phyloP scores from a whole-genome alignment of 164 flowering plant genomes.

The Tinospora cordifolia region DNA sequence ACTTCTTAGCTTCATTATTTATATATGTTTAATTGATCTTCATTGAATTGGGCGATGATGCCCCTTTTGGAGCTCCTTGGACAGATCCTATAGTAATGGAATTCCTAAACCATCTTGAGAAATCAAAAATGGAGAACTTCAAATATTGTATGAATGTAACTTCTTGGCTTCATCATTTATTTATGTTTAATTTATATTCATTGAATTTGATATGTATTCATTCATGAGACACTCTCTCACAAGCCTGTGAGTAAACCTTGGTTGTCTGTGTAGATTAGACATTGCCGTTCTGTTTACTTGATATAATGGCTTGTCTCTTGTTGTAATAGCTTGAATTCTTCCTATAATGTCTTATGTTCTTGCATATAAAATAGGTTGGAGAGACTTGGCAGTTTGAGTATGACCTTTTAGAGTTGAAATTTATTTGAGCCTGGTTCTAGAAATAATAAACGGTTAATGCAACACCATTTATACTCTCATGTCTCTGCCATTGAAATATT shows the following conservation, averaged over 20 bases:
- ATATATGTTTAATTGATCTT: neutral
- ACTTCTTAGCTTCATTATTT: neutral
- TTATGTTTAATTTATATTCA: neutral
- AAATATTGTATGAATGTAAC: slow-evolving; percentile 2
- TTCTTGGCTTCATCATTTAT: neutral
- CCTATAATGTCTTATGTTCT: neutral
- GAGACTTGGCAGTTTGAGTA: too few species aligned
- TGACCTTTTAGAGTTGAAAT: too few species aligned
- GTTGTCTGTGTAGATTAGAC: neutral
- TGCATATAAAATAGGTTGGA: neutral
- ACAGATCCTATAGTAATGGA: slow-evolving; percentile 85
- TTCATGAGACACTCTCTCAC: too few species aligned
- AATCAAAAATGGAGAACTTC: slow-evolving; percentile 17
- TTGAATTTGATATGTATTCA: neutral
- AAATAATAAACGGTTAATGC: too few species aligned
- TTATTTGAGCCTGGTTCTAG: too few species aligned
- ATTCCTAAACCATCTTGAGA: slow-evolving; percentile 60
- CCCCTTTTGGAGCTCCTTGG: slow-evolving; percentile 87
- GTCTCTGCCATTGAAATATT: too few species aligned
- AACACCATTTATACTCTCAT: too few species aligned
- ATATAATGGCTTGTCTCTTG: neutral
- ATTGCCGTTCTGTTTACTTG: neutral
- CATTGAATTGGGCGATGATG: too few species aligned
- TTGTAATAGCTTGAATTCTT: neutral
- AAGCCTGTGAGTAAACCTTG: too few species aligned